These are phyloP conservation scores for Conticribra guillardii DNA, from an alignment of 108 stramenopile species.

Conservation along the genomic window DNA sequence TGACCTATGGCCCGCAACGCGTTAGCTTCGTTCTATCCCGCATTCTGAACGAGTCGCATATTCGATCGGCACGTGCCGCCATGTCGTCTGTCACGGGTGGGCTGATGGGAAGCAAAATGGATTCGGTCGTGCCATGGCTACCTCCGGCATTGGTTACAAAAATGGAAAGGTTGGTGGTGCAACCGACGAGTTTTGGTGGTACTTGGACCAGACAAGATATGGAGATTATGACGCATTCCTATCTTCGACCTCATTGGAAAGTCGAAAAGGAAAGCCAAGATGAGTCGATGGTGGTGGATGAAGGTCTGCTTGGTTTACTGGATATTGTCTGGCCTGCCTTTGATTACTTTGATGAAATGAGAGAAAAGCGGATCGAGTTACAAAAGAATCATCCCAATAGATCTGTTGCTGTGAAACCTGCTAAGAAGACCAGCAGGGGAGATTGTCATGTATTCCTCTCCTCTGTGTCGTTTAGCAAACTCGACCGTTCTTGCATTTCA, in stretches of 20 bases:
- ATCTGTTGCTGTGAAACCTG: conserved; percentile 11
- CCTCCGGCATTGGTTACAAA: conserved; percentile 45
- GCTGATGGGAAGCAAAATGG: conserved; percentile 15
- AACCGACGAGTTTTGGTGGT: conserved; percentile 77
- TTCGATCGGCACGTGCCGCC: conserved; percentile 24
- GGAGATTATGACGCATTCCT: conserved; percentile 54
- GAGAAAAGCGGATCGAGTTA: conserved; percentile 14
- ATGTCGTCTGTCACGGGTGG: conserved; percentile 11
- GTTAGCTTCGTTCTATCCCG: conserved; percentile 64
- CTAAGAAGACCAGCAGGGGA: conserved; percentile 19
- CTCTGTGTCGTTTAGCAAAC: conserved; percentile 63
- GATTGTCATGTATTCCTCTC: conserved; percentile 66
- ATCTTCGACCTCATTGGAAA: conserved; percentile 52
- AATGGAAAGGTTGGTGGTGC: conserved; percentile 64
- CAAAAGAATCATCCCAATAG: conserved; percentile 12
- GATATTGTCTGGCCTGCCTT: conserved; percentile 84
- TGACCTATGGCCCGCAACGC: conserved; percentile 72
- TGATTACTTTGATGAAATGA: conserved; percentile 42
- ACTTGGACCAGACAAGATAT: conserved; percentile 62
- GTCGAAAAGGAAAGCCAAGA: conserved; percentile 9
- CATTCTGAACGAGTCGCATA: conserved; percentile 29
- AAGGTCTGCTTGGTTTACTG: conserved; percentile 43
- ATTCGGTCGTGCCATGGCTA: conserved; percentile 47
- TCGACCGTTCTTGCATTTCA: conserved; percentile 60
- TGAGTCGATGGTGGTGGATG: conserved; percentile 26